These are phyloP conservation scores for Lichtheimia corymbifera DNA, from an alignment of 371 early-diverging fungal genomes.

Conservation along the genomic window DNA sequence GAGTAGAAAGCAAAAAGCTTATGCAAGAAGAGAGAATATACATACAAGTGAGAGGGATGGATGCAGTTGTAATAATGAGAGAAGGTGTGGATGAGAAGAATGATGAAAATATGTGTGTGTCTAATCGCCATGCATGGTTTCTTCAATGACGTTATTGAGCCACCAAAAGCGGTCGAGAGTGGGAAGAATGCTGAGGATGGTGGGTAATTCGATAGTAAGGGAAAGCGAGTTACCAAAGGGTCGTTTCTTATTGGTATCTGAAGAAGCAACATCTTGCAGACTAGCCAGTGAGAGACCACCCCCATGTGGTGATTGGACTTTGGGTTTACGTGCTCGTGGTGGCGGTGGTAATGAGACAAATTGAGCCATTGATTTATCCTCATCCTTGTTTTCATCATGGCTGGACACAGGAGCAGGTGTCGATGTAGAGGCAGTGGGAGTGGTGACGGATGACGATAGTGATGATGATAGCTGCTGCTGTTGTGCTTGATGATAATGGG, in stretches of 20 bases:
- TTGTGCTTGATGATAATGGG: neutral
- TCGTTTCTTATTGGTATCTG: neutral
- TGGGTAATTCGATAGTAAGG: constrained; percentile 10
- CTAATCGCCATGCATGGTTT: constrained; percentile 17
- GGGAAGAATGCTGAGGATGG: constrained; percentile 14
- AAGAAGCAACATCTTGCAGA: constrained; percentile 7
- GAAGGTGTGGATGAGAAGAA: neutral
- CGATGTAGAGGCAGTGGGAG: neutral
- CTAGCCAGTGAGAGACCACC: constrained; percentile 3
- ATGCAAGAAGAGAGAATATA: too few relatives aligned
- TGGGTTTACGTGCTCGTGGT: constrained; percentile 26
- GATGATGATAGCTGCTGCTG: neutral
- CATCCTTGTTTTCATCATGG: neutral
- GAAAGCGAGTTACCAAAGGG: neutral
- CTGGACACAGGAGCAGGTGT: neutral
- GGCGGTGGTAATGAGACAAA: constrained; percentile 22
- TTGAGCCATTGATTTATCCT: neutral
- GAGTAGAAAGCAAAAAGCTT: too few relatives aligned
- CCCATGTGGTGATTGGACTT: constrained; percentile 13
- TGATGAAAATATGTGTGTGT: neutral
- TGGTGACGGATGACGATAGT: neutral
- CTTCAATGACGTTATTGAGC: constrained; percentile 20
- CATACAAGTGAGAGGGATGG: neutral
- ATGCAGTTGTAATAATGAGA: neutral
- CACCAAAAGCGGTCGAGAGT: constrained; percentile 25